These are phyloP conservation scores for Blastomyces parvus DNA, from an alignment of 2,329 filamentous ascomycete genomes.

Conservation along the genomic window DNA sequence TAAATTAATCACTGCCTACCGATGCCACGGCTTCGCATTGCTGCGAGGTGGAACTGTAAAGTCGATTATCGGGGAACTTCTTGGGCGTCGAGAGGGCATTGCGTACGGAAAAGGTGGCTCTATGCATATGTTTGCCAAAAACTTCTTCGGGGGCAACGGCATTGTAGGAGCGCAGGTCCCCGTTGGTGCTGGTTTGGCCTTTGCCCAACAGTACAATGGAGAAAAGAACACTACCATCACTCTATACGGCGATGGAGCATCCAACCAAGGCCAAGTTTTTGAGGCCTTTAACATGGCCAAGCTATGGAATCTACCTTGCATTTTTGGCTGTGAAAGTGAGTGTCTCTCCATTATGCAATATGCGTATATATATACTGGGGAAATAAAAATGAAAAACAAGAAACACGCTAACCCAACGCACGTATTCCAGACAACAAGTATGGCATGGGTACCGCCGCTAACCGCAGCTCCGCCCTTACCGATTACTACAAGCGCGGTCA, in stretches of 20 bases:
- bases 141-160: constrained; percentile 97
- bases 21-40: constrained; percentile 95
- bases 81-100: constrained; percentile 91
- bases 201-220: constrained; percentile 88
- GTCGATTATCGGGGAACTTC: constrained; percentile 89
- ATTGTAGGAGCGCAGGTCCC: constrained; percentile 98
- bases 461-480: constrained; percentile 86
- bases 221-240: constrained; percentile 79
- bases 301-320: constrained; percentile 90
- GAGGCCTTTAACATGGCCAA: constrained; percentile 99
- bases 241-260: constrained; percentile 94
- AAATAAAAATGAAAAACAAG: background rate
- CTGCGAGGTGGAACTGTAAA: constrained; percentile 90
- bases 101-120: constrained; percentile 98
- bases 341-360: constrained; percentile 20
- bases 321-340: constrained; percentile 97
- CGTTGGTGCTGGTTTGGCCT: constrained; percentile 90
- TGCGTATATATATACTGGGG: background rate
- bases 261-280: constrained; percentile 98
- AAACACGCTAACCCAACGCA: constrained; percentile 8
- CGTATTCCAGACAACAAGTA: constrained; percentile 85
- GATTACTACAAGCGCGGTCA: constrained; percentile 99
- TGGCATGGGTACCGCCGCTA: constrained; percentile 96
- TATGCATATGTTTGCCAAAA: constrained; percentile 99
- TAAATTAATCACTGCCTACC: constrained; percentile 95